phyloP scores from a whole-genome alignment of 2,329 filamentous ascomycete species.

The Ploettnerulaceae sp. region DNA sequence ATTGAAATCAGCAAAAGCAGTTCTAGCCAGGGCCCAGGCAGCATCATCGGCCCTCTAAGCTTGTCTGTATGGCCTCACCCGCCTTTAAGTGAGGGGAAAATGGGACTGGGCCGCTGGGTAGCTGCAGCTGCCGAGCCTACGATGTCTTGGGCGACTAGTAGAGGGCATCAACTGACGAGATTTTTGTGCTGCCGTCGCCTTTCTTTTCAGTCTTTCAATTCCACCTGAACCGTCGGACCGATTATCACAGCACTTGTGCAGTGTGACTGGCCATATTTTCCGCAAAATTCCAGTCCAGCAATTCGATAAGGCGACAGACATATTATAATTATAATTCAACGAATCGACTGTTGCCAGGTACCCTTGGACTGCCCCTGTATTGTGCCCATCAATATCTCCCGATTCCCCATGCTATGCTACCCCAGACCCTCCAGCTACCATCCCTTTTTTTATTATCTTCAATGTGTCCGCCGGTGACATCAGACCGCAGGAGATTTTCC shows the following conservation, averaged over 20 bases:
- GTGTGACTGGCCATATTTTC: background rate
- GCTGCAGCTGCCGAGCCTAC: constrained; percentile 3
- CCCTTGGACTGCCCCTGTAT: background rate
- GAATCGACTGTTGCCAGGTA: background rate
- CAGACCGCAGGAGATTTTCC: constrained; percentile 8
- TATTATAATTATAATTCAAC: no score
- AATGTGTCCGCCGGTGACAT: constrained; percentile 3
- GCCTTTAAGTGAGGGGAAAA: constrained; percentile 14
- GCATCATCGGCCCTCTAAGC: background rate
- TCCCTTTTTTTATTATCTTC: no score
- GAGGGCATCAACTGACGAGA: constrained; percentile 6
- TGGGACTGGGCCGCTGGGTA: no score
- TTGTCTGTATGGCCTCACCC: no score
- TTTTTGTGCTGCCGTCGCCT: background rate
- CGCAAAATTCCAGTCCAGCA: no score
- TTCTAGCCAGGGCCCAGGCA: background rate
- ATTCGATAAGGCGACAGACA: no score
- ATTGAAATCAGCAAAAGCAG: no score
- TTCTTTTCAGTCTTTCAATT: background rate
- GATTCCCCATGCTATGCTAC: constrained; percentile 1
- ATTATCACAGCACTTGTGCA: constrained; percentile 7
- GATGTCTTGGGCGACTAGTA: background rate
- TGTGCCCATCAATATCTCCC: background rate
- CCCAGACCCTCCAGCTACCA: constrained; percentile 4
- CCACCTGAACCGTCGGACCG: constrained; percentile 13